These are phyloP conservation scores for Fusarium albosuccineum DNA, from an alignment of 2,329 filamentous ascomycete genomes.

Conservation along the genomic window DNA sequence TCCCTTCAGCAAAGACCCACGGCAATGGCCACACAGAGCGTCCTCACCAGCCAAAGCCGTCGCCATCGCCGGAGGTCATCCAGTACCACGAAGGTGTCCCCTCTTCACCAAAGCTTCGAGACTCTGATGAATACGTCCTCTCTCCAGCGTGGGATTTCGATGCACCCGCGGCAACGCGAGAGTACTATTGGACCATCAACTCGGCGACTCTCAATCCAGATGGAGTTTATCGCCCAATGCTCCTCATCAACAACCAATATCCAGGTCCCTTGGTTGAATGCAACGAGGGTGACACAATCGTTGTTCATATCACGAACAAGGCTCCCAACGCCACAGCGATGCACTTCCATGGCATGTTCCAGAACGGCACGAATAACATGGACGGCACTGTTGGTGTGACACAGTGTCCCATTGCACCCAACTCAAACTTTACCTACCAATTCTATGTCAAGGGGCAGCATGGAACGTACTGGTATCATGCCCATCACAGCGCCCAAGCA, in stretches of 20 bases:
- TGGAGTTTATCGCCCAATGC: conserved; percentile 68
- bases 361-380: conserved; percentile 81
- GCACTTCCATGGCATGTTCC: conserved; percentile 84
- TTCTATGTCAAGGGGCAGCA: conserved; percentile 70
- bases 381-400: conserved; percentile 78
- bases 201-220: conserved; percentile 72
- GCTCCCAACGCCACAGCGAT: conserved; percentile 75
- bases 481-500: conserved; percentile 73
- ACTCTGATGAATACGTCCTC: conserved; percentile 67
- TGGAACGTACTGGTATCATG: conserved; percentile 72
- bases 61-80: conserved; percentile 16
- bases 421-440: conserved; percentile 73
- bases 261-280: conserved; percentile 80
- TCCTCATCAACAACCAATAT: conserved; percentile 81
- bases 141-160: conserved; percentile 66
- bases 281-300: conserved; percentile 78
- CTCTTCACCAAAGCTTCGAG: conserved; percentile 43
- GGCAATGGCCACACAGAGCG: conserved; percentile 15
- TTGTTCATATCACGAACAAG: conserved; percentile 77
- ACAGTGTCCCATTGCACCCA: conserved; percentile 76
- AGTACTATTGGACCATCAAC: conserved; percentile 71
- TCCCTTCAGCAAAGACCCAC: not conserved
- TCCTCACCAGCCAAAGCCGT: not conserved
- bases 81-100: conserved; percentile 45
- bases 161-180: conserved; percentile 63